Evolutionary conservation across 1,284 basidiomycete species (phyloP), one percentile per base, ranked within the genome.

Genomic region (Ceratobasidium papillatum): DNA sequence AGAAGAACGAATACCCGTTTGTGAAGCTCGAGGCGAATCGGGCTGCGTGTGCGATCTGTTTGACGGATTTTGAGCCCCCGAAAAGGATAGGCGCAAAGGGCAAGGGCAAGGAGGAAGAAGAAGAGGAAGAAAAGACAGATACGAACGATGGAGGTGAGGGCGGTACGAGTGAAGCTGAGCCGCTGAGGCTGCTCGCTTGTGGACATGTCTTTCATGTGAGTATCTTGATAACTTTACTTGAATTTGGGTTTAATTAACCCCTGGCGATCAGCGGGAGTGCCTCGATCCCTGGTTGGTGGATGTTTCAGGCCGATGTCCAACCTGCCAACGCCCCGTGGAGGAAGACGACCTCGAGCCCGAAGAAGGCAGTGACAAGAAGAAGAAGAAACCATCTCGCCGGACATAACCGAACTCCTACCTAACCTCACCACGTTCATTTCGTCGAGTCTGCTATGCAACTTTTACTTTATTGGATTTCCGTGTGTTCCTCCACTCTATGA

Each of bases 151-250:
- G 82, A 14, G 81, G 32, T 27, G 27, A 25, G 64, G 36, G 30
- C 89, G 90, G 93, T 80, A 89, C 90, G 7, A 91, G 91, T 11
- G 88, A 90, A 75, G 85, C 90, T 1, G 91, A 93, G 77, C 92
- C 92, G 19, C 80, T 94, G 77, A 84, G 92, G 80, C 81, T 94
- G 52, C 82, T 94, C 59, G 83, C 83, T 3, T 94, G 92, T 78
- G 91, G 91, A 3, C 92, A 94, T 83, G 92, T 91, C 65, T 94
- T 94, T 82, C 93, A 94, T 82, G 92, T 94, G 77, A 80, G 91
- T 84, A 11, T 41, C 25, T 8, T 38, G 38, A 32, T 22, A 0
- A 36, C 75, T 74, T n/a, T 36, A 43, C 11, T 41, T 7, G 5
- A 32, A n/a, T 19, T 3, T 4, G 19, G 19, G 3, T 47, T 17